phyloP scores from a whole-genome alignment of 306 rosid genomes.

The Pyrus bretschneideri region DNA sequence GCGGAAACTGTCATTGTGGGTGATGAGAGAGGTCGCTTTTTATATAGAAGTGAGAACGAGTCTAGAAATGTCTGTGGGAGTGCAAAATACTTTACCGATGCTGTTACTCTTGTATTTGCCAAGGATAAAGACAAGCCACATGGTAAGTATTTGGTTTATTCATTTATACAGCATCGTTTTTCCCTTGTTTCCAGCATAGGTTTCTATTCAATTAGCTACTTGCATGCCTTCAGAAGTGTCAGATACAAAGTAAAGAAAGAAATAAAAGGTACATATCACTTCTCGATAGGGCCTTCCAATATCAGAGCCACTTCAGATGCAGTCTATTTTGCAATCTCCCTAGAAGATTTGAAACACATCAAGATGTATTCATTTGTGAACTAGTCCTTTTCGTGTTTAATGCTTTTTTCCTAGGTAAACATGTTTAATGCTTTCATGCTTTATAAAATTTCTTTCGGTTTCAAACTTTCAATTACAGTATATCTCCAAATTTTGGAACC shows the following conservation, averaged over 20 bases:
- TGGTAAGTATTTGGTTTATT: slow-evolving; percentile 35
- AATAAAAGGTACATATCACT: not conserved
- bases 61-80: slow-evolving; percentile 30
- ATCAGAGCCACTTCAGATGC: not conserved
- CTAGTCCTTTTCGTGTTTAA: not conserved
- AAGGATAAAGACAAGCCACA: slow-evolving; percentile 41
- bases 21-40: slow-evolving; percentile 51
- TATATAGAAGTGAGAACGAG: slow-evolving; percentile 31
- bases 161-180: slow-evolving; percentile 6
- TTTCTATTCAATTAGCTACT: not conserved
- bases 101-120: slow-evolving; percentile 71
- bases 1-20: slow-evolving; percentile 69
- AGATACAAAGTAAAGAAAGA: not conserved
- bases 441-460: not conserved
- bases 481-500: not conserved
- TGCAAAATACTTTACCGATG: slow-evolving; percentile 27
- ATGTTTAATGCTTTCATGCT: not conserved
- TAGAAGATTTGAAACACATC: not conserved
- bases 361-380: not conserved
- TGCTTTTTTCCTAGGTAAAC: not conserved
- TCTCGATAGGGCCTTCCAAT: not conserved
- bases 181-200: not conserved
- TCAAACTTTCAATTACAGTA: not conserved
- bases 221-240: not conserved
- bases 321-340: not conserved